Evolutionary conservation across 129 eudicot genomes (phyloP), one percentile per base, ranked within the genome.

Genomic region (Scalesia atractyloides): DNA sequence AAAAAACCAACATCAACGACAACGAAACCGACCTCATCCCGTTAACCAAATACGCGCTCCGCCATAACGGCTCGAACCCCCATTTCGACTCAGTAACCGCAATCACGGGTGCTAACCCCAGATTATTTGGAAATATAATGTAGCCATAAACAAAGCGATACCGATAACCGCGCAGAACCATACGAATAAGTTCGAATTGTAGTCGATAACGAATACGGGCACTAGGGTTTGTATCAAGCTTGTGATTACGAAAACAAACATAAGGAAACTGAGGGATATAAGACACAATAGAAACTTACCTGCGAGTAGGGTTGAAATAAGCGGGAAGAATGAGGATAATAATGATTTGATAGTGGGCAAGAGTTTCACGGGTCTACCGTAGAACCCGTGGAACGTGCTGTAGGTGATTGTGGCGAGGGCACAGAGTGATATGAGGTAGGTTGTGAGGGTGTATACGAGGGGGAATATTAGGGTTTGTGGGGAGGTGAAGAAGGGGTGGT

Each of bases 301-400:
- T 16, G 83, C 76, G 8, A 87, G 1, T 2, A 58, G 4, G 56
- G 98, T 89, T 12, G 81, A 71, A 8, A 86, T 19, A 7, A 93
- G 74, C 1, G 90, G 88, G 74, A 93, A 4, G 73, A 92, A 56
- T 3, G 86, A 73, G 20, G 24, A 7, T 8, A 74, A 1, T 5
- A 89, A 52, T 1, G 94, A 81, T 48, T 77, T 76, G 19, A 92
- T 26, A 1, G 91, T 64, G n/a, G 94, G 61, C 6, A 50, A 15
- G 47, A 89, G 50, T 0, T 77, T 79, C 11, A 89, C 87, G 24
- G 94, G 91, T 24, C 83, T 56, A 9, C 85, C 86, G 62, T 84
- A 79, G 76, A 82, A 89, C 5, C 82, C 91, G 37, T 84, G 88
- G 85, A 61, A 70, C 13, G 89, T 74, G 82, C 84, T 84, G 81